Percentiles rank a stretch among this genome's conserved stretches.
Conservation (phyloP, 2,329 filamentous ascomycete species). For the Venturia aucupariae region DNA sequence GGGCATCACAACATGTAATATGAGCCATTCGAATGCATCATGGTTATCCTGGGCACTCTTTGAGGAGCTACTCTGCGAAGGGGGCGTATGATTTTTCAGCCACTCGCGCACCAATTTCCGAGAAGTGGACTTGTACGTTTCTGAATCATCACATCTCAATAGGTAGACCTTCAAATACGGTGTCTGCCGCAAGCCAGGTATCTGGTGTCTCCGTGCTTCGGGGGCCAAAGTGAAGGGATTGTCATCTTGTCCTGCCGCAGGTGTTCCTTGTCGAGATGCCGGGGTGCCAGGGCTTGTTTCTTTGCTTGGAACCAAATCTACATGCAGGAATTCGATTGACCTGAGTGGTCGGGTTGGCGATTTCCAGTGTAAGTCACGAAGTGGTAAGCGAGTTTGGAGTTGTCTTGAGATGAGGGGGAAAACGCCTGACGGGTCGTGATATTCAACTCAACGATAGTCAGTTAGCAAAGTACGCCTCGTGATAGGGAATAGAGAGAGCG, state of each 20-base stretch:
- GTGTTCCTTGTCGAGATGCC: constrained; percentile 18
- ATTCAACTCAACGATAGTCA: constrained; percentile 61
- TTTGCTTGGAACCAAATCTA: constrained; percentile 65
- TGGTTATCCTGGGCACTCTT: constrained; percentile 75
- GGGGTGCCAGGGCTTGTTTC: constrained; percentile 23
- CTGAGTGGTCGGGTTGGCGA: constrained; percentile 83
- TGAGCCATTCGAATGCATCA: constrained; percentile 92
- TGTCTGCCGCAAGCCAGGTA: constrained; percentile 83
- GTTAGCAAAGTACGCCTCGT: neutral
- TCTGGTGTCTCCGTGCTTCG: constrained; percentile 72
- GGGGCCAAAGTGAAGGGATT: constrained; percentile 16
- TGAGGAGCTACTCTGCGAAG: constrained; percentile 45
- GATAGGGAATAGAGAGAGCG: neutral
- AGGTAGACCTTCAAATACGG: constrained; percentile 89
- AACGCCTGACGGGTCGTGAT: constrained; percentile 84
- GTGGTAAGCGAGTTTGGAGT: constrained; percentile 67
- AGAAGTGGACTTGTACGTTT: constrained; percentile 75
- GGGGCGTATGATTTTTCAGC: constrained; percentile 68
- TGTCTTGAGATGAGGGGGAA: constrained; percentile 74
- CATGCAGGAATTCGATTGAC: constrained; percentile 85
- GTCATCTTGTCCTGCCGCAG: constrained; percentile 15
- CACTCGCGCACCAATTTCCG: constrained; percentile 78
- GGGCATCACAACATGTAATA: constrained; percentile 84
- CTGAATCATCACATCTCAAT: constrained; percentile 89
- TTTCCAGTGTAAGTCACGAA: constrained; percentile 94